A percentile compares a stretch with the other conserved stretches of the same genome.
Evolutionary conservation across 352 stramenopile species (phyloP).

Genomic region (Halophytophthora polymorphica): DNA sequence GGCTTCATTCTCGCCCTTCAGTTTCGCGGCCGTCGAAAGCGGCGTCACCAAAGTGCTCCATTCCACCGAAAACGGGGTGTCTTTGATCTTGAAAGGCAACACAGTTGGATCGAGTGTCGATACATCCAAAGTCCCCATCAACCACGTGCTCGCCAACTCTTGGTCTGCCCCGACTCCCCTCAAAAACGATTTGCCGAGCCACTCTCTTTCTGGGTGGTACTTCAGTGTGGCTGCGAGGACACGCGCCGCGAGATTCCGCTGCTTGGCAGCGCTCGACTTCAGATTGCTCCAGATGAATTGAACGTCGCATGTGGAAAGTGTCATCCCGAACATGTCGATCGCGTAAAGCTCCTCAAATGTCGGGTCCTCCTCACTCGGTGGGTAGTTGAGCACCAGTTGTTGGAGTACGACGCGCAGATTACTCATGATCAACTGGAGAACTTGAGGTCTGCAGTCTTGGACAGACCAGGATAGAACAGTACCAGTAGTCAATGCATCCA

Average conservation of each 20-base stretch:
- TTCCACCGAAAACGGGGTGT: slow-evolving; percentile 23
- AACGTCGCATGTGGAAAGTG: slow-evolving; percentile 56
- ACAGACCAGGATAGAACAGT: slow-evolving; percentile 17
- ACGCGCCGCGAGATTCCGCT: slow-evolving; percentile 50
- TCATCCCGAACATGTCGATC: slow-evolving; percentile 60
- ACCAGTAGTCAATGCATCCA: slow-evolving; percentile 23
- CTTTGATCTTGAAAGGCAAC: slow-evolving; percentile 17
- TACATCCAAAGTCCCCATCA: slow-evolving; percentile 67
- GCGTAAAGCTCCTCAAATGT: slow-evolving; percentile 55
- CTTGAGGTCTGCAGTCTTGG: slow-evolving; percentile 22
- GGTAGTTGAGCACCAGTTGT: slow-evolving; percentile 55
- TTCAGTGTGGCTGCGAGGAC: slow-evolving; percentile 59
- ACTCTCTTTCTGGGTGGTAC: slow-evolving; percentile 55
- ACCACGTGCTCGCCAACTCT: slow-evolving; percentile 57
- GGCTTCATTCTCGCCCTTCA: slow-evolving; percentile 2
- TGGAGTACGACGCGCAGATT: slow-evolving; percentile 49
- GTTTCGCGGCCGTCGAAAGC: background rate
- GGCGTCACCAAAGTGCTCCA: background rate
- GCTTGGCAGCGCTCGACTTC: slow-evolving; percentile 32
- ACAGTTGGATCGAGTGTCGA: slow-evolving; percentile 16
- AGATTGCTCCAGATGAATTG: slow-evolving; percentile 63
- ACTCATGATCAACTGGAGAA: slow-evolving; percentile 23
- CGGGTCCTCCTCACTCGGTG: slow-evolving; percentile 15
- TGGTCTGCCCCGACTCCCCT: slow-evolving; percentile 50
- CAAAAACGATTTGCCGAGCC: slow-evolving; percentile 62